A percentile compares a stretch with the other conserved stretches of the same genome.
phyloP scores from a whole-genome alignment of 805 yeast genomes.

The Spencermartinsiella europaea region DNA sequence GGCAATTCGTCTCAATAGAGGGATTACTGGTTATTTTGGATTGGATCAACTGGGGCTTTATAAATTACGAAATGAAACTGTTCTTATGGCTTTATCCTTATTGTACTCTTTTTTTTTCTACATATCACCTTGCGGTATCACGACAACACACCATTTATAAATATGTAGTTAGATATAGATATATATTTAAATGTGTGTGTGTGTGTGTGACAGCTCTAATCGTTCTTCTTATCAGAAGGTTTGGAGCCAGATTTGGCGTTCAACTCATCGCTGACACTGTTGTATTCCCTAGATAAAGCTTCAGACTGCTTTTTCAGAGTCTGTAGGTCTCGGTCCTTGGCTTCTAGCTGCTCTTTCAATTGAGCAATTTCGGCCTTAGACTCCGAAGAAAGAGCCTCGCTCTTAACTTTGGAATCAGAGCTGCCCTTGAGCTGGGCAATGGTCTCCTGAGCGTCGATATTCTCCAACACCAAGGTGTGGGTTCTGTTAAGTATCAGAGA shows the following conservation, averaged over 20 bases:
- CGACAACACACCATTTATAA: no score
- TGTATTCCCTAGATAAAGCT: constrained; percentile 60
- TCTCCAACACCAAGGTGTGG: constrained; percentile 35
- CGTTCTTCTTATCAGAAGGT: constrained; percentile 28
- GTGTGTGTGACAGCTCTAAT: constrained; percentile 11
- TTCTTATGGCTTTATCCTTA: no score
- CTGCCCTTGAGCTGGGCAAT: constrained; percentile 35
- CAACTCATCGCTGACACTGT: constrained; percentile 38
- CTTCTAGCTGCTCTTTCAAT: constrained; percentile 47
- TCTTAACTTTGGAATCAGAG: constrained; percentile 21
- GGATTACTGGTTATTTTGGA: no score
- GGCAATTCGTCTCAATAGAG: no score
- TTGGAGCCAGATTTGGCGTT: constrained; percentile 25
- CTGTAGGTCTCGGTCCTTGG: constrained; percentile 60
- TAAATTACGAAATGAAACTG: background rate
- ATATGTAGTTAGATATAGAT: background rate
- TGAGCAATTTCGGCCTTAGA: constrained; percentile 39
- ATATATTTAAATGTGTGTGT: background rate
- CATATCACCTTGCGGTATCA: no score
- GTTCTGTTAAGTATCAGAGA: constrained; percentile 83
- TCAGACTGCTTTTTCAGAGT: constrained; percentile 69
- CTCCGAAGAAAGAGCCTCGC: constrained; percentile 28
- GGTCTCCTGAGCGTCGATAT: constrained; percentile 48
- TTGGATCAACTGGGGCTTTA: background rate
- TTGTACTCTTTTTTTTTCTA: no score